Base-by-base conservation (phyloP, 352 stramenopile species). In the Phytophthora hybrid region DNA sequence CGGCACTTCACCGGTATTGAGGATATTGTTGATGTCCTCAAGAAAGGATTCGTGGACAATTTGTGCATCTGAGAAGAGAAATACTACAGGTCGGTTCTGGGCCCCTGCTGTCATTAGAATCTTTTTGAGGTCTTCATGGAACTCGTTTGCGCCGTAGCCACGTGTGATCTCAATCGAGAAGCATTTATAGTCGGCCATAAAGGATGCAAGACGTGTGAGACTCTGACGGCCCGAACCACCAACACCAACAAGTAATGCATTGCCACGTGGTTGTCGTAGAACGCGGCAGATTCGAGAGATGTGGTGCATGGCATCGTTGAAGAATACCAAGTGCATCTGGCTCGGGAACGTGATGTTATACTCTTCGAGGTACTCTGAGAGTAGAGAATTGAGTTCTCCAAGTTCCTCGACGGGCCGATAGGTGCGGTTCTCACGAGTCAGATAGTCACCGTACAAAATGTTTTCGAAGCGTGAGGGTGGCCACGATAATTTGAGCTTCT, bases 241-340 rank as follows among this genome's bases (percentile, higher is more conserved):
- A 11, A 98, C 95, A 41, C 95, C 95, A 5, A 98, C 94, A 1
- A 98, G 80, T 51, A 98, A 58, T 14, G 94, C 95, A 57, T 98
- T 98, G 37, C 95, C 95, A 19, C 91, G 84, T 7, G 95, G 94
- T 53, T 98, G 95, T 4, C 96, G 82, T 10, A 99, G 74, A 21
- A 99, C 93, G 19, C 97, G 90, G 64, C 90, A 95, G 39, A 99
- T 98, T 16, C 94, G 87, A 3, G 90, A 97, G 26, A 99, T 94
- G 69, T 99, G 97, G 34, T 97, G 85, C 61, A 99, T 96, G 0
- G 96, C 96, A 68, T 99, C 96, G 37, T 89, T 91, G 72, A 99
- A 99, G 72, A 99, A 98, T 14, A 99, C 95, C 31, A 98, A 76
- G 70, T 98, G 88, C 94, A 98, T 98, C 44, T 96, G 89, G 46